Conservation (phyloP, 495 filamentous ascomycete genomes). For the Wilcoxina mikolae region DNA sequence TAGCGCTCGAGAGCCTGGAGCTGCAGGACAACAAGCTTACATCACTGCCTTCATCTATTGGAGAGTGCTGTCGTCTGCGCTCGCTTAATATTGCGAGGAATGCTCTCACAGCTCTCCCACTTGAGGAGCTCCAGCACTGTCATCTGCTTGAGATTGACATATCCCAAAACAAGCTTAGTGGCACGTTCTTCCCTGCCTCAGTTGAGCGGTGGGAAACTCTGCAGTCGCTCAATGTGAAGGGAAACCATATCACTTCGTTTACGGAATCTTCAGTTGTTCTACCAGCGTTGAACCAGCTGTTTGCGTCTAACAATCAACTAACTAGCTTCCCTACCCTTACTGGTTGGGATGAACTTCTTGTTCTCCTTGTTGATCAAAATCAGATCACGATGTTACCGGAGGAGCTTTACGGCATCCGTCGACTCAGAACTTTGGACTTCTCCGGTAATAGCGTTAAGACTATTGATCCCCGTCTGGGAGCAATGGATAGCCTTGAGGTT, state of each 20-base stretch:
- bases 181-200: slow-evolving; percentile 49
- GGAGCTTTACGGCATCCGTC: slow-evolving; percentile 52
- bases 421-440: slow-evolving; percentile 61
- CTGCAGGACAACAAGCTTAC: slow-evolving; percentile 66
- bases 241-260: slow-evolving; percentile 54
- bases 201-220: slow-evolving; percentile 46
- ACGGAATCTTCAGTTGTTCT: slow-evolving; percentile 42
- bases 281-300: slow-evolving; percentile 58
- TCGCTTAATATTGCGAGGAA: slow-evolving; percentile 69
- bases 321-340: slow-evolving; percentile 52
- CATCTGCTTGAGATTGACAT: slow-evolving; percentile 59
- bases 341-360: slow-evolving; percentile 55
- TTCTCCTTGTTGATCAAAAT: slow-evolving; percentile 67
- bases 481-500: slow-evolving; percentile 61
- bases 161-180: slow-evolving; percentile 65
- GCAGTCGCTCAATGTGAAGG: slow-evolving; percentile 59
- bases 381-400: slow-evolving; percentile 55
- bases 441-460: slow-evolving; percentile 65
- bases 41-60: slow-evolving; percentile 54
- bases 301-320: slow-evolving; percentile 63
- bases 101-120: slow-evolving; percentile 50
- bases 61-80: slow-evolving; percentile 48
- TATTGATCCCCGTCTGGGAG: slow-evolving; percentile 60
- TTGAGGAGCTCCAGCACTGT: slow-evolving; percentile 47
- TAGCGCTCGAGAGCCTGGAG: slow-evolving; percentile 62